A percentile compares a stretch with the other conserved stretches of the same genome.
Conservation (phyloP, 306 rosid species). For the Vachellia collinsii region DNA sequence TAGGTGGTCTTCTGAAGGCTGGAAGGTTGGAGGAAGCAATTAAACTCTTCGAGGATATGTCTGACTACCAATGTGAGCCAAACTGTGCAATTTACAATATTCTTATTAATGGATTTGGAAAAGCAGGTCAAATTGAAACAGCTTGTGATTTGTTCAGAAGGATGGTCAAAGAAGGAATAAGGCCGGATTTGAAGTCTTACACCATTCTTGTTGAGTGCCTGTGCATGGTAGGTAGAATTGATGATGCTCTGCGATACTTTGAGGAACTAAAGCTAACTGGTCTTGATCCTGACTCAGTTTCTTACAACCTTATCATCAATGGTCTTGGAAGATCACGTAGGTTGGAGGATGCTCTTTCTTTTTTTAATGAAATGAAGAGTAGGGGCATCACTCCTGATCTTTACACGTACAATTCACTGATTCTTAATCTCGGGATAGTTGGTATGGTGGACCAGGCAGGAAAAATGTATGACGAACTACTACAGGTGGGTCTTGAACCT, state of each 20-base stretch:
- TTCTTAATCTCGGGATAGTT: slow-evolving; percentile 75
- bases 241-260: slow-evolving; percentile 76
- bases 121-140: slow-evolving; percentile 66
- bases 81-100: slow-evolving; percentile 84
- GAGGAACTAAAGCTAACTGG: slow-evolving; percentile 83
- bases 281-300: slow-evolving; percentile 73
- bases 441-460: slow-evolving; percentile 87
- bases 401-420: slow-evolving; percentile 78
- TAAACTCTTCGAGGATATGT: slow-evolving; percentile 81
- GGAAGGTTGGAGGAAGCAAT: slow-evolving; percentile 81
- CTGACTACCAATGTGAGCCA: slow-evolving; percentile 73
- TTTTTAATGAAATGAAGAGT: slow-evolving; percentile 74
- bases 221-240: slow-evolving; percentile 68
- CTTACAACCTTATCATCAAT: slow-evolving; percentile 74
- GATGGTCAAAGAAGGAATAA: slow-evolving; percentile 84
- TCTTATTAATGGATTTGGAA: slow-evolving; percentile 90
- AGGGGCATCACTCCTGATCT: slow-evolving; percentile 79
- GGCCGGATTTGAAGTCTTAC: slow-evolving; percentile 88
- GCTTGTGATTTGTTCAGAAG: slow-evolving; percentile 69
- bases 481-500: slow-evolving; percentile 76
- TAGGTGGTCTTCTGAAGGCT: slow-evolving; percentile 81
- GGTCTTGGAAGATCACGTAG: slow-evolving; percentile 80
- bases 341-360: slow-evolving; percentile 72
- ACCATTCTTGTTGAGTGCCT: slow-evolving; percentile 84
- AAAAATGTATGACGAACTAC: slow-evolving; percentile 75